A percentile compares a stretch with the other conserved stretches of the same genome.
These are phyloP conservation scores for Dendryphion nanum DNA, from an alignment of 2,329 filamentous ascomycete genomes.

Conservation along the genomic window DNA sequence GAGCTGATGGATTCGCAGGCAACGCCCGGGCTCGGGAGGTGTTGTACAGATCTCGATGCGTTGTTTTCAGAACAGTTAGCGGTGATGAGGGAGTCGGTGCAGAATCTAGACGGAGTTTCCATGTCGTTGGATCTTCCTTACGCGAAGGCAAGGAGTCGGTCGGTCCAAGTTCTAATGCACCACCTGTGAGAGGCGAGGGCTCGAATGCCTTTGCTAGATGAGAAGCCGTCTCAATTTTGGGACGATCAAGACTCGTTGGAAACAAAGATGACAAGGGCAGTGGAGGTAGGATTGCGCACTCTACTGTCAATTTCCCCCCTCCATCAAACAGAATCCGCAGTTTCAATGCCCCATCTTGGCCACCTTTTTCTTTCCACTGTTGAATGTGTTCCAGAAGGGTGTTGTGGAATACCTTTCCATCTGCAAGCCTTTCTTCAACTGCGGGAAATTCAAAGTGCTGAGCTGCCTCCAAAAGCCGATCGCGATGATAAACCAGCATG, in stretches of 20 bases:
- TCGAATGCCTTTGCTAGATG: constrained; percentile 25
- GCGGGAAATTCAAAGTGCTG: constrained; percentile 49
- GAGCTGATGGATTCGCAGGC: constrained; percentile 24
- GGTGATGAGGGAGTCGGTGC: constrained; percentile 52
- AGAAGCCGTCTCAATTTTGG: constrained; percentile 23
- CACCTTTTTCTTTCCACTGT: constrained; percentile 18
- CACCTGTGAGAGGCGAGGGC: constrained; percentile 36
- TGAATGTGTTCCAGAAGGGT: constrained; percentile 34
- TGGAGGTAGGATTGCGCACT: constrained; percentile 39
- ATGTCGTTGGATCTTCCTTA: constrained; percentile 28
- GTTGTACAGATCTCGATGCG: constrained; percentile 69
- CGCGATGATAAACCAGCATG: constrained; percentile 75
- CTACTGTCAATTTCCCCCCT: constrained; percentile 34
- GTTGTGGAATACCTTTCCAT: constrained; percentile 33
- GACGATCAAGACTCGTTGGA: constrained; percentile 55
- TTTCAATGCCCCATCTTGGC: constrained; percentile 38
- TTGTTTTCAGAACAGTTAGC: constrained; percentile 88
- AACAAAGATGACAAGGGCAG: constrained; percentile 56
- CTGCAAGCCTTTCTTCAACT: constrained; percentile 30
- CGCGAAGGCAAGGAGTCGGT: constrained; percentile 24
- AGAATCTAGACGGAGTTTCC: constrained; percentile 55
- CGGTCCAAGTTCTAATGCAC: constrained; percentile 31
- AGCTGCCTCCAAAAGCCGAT: constrained; percentile 67
- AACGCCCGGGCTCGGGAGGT: constrained; percentile 65
- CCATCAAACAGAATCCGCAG: constrained; percentile 57